Percentiles rank a stretch among this genome's conserved stretches.
These are phyloP conservation scores for Sporothrix variecibatus DNA, from an alignment of 2,329 filamentous ascomycete species.

Conservation along the genomic window DNA sequence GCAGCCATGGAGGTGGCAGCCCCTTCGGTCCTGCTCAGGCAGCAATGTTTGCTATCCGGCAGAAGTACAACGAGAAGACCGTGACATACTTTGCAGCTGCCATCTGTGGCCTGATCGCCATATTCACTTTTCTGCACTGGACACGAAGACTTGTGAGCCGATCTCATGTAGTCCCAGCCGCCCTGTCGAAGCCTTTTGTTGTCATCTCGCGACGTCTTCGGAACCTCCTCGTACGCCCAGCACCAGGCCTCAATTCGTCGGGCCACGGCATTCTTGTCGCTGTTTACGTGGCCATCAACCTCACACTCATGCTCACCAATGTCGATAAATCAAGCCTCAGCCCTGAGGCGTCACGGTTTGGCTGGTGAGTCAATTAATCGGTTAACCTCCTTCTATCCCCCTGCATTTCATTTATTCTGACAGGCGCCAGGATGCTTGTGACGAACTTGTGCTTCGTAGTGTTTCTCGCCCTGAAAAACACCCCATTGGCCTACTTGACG, in stretches of 20 bases:
- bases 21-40: not conserved
- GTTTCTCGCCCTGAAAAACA: conserved; percentile 60
- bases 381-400: not conserved
- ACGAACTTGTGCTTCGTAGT: conserved; percentile 54
- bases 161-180: conserved; percentile 28
- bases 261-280: conserved; percentile 39
- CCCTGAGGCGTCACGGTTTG: conserved; percentile 36
- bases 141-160: conserved; percentile 33
- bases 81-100: conserved; percentile 29
- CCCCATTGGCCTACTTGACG: conserved; percentile 55
- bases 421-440: conserved; percentile 35
- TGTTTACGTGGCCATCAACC: conserved; percentile 38
- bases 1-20: not conserved
- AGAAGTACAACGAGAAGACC: conserved; percentile 22
- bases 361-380: conserved; percentile 36
- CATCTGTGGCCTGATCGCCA: conserved; percentile 36
- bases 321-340: conserved; percentile 33
- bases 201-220: conserved; percentile 33
- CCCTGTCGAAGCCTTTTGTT: conserved; percentile 34
- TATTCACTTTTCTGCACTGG: conserved; percentile 39
- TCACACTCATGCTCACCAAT: conserved; percentile 37
- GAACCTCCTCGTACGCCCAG: conserved; percentile 37
- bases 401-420: conserved; percentile 2
- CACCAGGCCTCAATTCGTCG: conserved; percentile 39
- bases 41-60: conserved; percentile 11